Conservation (phyloP, 805 yeast genomes). For the Cyberlindnera japonica region DNA sequence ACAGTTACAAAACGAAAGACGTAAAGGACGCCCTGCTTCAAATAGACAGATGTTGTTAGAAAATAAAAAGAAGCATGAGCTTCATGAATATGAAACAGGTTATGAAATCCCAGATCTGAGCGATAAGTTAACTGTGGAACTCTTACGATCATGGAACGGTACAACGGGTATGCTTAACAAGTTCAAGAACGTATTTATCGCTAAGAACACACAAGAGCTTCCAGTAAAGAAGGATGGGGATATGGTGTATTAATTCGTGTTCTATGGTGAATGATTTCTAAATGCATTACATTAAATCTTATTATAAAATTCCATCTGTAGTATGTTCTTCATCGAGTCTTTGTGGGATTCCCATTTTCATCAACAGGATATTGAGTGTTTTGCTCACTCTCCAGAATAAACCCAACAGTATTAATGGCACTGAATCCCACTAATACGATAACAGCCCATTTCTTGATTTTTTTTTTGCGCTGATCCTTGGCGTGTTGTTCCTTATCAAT, state of each 20-base stretch:
- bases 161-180: conserved; percentile 71
- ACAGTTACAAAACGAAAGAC: conserved; percentile 55
- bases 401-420: conserved; percentile 3
- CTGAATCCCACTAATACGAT: not conserved
- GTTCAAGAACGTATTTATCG: conserved; percentile 38
- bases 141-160: conserved; percentile 75
- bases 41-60: conserved; percentile 66
- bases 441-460: not conserved
- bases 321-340: too few species aligned
- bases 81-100: conserved; percentile 64
- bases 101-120: conserved; percentile 68
- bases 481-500: conserved; percentile 15
- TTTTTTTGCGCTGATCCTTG: conserved; percentile 1
- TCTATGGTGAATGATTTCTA: too few species aligned
- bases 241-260: conserved; percentile 10
- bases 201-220: conserved; percentile 22
- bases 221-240: conserved; percentile 11
- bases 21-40: conserved; percentile 85
- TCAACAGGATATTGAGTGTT: not conserved
- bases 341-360: conserved; percentile 4
- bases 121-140: conserved; percentile 52
- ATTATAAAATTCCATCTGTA: too few species aligned
- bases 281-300: too few species aligned
- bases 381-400: conserved; percentile 1
- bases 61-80: conserved; percentile 57